Evolutionary conservation across 2,329 filamentous ascomycete genomes (phyloP), one percentile per base, ranked within the genome.

Genomic region (Talaromyces atroroseus): DNA sequence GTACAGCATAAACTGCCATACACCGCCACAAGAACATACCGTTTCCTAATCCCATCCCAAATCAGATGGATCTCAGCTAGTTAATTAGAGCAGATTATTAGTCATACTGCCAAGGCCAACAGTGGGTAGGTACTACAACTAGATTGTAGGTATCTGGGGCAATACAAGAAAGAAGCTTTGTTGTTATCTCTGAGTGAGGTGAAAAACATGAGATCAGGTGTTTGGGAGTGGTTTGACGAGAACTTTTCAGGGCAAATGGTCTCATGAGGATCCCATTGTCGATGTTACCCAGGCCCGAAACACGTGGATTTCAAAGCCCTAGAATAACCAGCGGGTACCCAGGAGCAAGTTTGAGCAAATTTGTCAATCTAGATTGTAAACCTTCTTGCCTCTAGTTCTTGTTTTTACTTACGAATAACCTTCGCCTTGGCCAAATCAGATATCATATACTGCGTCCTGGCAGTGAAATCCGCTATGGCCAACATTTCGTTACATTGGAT

Each of bases 41-140:
- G 16, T 11, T 42, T 20, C 14, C 7, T 44, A 10, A 20, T 23
- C 40, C 10, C 40, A 44, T 44, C 11, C 18, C 11, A 12, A 12
- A 5, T 44, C 20, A 12, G 12, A 29, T 29, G 3, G 26, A 29
- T 8, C 11, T 29, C 24, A 26, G 29, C 23, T 21, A 18, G 40
- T 20, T 12, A 20, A 23, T 32, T 45, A 21, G 36, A 58, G 51
- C 45, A 40, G 50, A 54, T 54, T 34, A 49, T 45, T 54, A 53
- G 26, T 38, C 23, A 56, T 44, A 5, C 18, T 26, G 34, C 23
- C 20, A 14, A n/a, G 42, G 11, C 40, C n/a, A 20, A 18, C 18
- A 18, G 40, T 44, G 20, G 36, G 36, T 40, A 21, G 20, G 8
- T 36, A 10, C 6, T 29, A 29, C 26, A 8, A 29, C 5, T 29